Percentiles rank a stretch among this genome's conserved stretches.
Conservation (phyloP, 805 yeast species). For the Lachancea fermentati region DNA sequence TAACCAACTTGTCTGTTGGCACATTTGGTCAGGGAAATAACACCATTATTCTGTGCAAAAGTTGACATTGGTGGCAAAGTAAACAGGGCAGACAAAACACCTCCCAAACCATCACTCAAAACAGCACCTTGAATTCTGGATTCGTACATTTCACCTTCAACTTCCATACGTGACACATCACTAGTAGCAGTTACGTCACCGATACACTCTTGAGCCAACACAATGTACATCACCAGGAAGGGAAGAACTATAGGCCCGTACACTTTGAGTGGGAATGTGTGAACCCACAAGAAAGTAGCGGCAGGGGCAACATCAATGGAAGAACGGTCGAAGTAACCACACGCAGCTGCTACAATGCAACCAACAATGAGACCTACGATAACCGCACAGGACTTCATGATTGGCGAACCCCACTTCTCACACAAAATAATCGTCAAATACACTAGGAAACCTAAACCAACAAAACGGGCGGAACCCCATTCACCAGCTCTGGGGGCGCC, state of each 20-base stretch:
- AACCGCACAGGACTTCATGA: constrained; percentile 92
- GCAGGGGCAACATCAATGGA: constrained; percentile 68
- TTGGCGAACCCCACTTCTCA: constrained; percentile 89
- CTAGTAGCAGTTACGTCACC: constrained; percentile 94
- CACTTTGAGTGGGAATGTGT: constrained; percentile 68
- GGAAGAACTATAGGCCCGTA: constrained; percentile 88
- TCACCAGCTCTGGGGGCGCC: constrained; percentile 51
- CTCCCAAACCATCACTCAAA: constrained; percentile 81
- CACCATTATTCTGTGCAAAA: constrained; percentile 95
- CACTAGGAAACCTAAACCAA: constrained; percentile 85
- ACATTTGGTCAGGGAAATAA: constrained; percentile 85
- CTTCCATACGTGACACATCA: constrained; percentile 81
- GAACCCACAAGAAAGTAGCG: constrained; percentile 82
- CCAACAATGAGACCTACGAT: constrained; percentile 80
- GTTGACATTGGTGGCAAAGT: constrained; percentile 88
- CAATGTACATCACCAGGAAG: constrained; percentile 74
- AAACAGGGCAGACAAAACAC: constrained; percentile 67
- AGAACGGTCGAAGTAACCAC: constrained; percentile 65
- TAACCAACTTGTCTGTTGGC: constrained; percentile 79
- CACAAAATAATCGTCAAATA: constrained; percentile 65
- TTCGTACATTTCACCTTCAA: constrained; percentile 76
- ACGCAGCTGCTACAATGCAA: constrained; percentile 88
- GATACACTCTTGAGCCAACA: constrained; percentile 85
- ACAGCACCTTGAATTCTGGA: constrained; percentile 91
- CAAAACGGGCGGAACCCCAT: constrained; percentile 84